phyloP scores from a whole-genome alignment of 768 basidiomycete genomes.

The Dacryopinax primogenitus region DNA sequence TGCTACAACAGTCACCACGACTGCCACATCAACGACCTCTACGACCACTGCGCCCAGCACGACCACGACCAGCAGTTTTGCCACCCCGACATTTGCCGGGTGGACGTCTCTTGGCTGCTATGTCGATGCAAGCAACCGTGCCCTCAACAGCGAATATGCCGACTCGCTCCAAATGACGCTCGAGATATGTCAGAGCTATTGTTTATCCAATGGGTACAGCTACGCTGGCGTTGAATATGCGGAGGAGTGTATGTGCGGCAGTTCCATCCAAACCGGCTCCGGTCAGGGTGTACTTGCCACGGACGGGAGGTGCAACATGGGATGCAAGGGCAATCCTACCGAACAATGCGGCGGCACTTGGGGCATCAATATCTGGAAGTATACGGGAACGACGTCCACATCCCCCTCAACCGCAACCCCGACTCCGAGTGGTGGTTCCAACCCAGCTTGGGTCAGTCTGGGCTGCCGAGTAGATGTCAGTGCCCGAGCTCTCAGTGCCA shows the following conservation, averaged over 20 bases:
- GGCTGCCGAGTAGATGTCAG: slow-evolving; percentile 1
- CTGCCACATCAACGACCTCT: slow-evolving; percentile 2
- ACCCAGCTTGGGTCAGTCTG: background rate
- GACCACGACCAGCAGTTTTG: no score
- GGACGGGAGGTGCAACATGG: slow-evolving; percentile 8
- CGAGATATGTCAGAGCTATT: background rate
- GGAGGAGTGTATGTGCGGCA: slow-evolving; percentile 6
- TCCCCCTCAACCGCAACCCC: no score
- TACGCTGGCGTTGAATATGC: background rate
- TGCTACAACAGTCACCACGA: background rate
- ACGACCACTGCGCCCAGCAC: background rate
- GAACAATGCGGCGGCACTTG: slow-evolving; percentile 7
- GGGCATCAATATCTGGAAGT: background rate
- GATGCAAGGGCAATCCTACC: background rate
- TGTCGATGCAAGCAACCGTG: background rate
- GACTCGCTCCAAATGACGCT: background rate
- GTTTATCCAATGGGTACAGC: background rate
- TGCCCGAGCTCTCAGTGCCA: background rate
- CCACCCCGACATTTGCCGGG: background rate
- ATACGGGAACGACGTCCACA: no score
- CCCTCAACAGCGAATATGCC: background rate
- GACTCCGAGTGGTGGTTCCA: no score
- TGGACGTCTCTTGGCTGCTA: background rate
- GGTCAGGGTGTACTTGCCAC: slow-evolving; percentile 11
- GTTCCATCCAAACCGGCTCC: slow-evolving; percentile 8